Evolutionary conservation across 1,284 basidiomycete genomes (phyloP).

Genomic region (Ustilago loliicola): DNA sequence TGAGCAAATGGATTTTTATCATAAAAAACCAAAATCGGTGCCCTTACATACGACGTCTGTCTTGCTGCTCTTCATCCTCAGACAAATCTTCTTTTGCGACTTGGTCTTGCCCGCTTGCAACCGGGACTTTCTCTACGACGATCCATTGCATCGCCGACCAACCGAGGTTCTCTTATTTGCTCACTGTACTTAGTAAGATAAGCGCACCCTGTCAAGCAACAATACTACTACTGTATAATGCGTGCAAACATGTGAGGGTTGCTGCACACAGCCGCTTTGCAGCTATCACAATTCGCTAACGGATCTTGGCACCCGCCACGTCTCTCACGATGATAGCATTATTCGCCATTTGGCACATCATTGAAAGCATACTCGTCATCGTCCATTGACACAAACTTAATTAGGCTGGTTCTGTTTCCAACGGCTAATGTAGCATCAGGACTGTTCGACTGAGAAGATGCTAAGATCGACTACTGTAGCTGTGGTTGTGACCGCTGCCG

Average conservation of each 20-base stretch:
- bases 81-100: neutral
- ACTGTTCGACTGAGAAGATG: neutral
- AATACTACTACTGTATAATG: too few species aligned
- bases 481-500: neutral
- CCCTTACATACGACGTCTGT: neutral
- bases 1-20: neutral
- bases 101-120: neutral
- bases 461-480: slow-evolving; percentile 3
- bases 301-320: neutral
- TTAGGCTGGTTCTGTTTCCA: neutral
- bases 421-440: neutral
- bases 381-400: slow-evolving; percentile 4
- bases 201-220: neutral
- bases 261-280: too few species aligned
- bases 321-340: neutral
- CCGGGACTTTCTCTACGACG: neutral
- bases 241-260: too few species aligned
- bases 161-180: neutral
- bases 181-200: neutral
- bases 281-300: neutral
- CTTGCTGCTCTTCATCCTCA: neutral
- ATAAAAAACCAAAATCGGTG: neutral
- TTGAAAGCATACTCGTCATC: slow-evolving; percentile 3
- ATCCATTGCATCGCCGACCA: neutral
- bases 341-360: neutral